A percentile compares a stretch with the other conserved stretches of the same genome.
These are phyloP conservation scores for Berkeleyomyces rouxiae DNA, from an alignment of 2,329 filamentous ascomycete species.

Conservation along the genomic window DNA sequence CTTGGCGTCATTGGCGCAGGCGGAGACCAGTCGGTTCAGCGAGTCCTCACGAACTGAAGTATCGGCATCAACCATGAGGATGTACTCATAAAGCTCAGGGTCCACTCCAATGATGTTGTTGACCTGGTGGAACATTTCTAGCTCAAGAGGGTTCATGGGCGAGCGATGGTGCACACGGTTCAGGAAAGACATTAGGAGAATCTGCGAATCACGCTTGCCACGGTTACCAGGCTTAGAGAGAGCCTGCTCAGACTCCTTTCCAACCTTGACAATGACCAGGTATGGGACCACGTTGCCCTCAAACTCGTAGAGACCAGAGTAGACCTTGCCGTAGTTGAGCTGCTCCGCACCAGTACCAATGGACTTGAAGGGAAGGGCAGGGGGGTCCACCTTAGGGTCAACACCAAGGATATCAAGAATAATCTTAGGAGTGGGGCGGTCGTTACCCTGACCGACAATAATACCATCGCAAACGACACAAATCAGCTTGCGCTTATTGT, in stretches of 20 bases:
- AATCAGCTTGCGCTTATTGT: conserved; percentile 96
- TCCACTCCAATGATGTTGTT: conserved; percentile 99
- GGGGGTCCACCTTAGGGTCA: conserved; percentile 89
- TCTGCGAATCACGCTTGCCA: conserved; percentile 95
- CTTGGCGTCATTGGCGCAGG: conserved; percentile 84
- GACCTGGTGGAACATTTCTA: conserved; percentile 98
- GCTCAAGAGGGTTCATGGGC: conserved; percentile 86
- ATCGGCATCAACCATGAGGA: conserved; percentile 96
- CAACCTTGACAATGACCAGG: conserved; percentile 87
- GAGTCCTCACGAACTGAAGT: conserved; percentile 87
- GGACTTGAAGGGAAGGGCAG: conserved; percentile 84
- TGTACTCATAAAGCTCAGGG: conserved; percentile 90
- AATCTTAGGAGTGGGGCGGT: conserved; percentile 92
- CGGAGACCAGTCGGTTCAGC: conserved; percentile 78
- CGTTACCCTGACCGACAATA: conserved; percentile 90
- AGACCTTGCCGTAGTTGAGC: conserved; percentile 96
- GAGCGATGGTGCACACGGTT: conserved; percentile 91
- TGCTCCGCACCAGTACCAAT: conserved; percentile 79
- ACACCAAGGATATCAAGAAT: conserved; percentile 94
- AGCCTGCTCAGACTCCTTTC: conserved; percentile 83
- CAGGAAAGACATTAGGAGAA: conserved; percentile 89
- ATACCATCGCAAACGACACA: conserved; percentile 94
- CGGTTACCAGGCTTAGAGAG: conserved; percentile 93
- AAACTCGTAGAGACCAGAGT: conserved; percentile 92
- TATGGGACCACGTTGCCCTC: conserved; percentile 97